Conservation (phyloP, 345 rosid species). For the Balakata baccata region DNA sequence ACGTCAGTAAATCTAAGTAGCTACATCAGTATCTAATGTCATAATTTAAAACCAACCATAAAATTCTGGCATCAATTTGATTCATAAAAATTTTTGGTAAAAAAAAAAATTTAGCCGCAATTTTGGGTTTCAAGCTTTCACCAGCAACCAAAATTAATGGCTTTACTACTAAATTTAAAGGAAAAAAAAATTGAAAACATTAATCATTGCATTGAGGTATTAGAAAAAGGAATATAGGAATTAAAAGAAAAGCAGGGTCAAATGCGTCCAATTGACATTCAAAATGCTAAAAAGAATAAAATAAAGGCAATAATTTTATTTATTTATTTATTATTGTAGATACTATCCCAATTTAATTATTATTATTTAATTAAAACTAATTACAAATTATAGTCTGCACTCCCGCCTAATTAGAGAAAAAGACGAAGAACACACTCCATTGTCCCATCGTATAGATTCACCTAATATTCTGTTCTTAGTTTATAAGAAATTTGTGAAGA, state of each 20-base stretch:
- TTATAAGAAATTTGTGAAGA: slow-evolving; percentile 13
- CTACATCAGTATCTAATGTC: too few relatives aligned
- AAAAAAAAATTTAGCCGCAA: too few relatives aligned
- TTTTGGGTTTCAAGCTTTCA: background rate
- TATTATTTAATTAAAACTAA: background rate
- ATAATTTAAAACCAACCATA: too few relatives aligned
- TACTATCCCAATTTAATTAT: slow-evolving; percentile 1
- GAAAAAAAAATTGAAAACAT: background rate
- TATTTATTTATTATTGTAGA: background rate
- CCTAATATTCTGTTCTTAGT: slow-evolving; percentile 26
- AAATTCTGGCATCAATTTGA: too few relatives aligned
- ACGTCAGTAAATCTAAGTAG: too few relatives aligned
- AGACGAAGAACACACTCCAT: background rate
- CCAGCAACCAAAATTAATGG: background rate
- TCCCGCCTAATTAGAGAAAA: slow-evolving; percentile 3
- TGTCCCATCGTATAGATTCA: slow-evolving; percentile 19
- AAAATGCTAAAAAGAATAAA: slow-evolving; percentile 11
- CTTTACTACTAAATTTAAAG: background rate
- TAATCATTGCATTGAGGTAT: background rate
- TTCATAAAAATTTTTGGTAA: too few relatives aligned
- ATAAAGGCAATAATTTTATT: slow-evolving; percentile 8
- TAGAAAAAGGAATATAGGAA: slow-evolving; percentile 14
- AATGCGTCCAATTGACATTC: slow-evolving; percentile 12
- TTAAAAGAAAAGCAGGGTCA: slow-evolving; percentile 20
- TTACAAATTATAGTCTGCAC: background rate